A percentile compares a stretch with the other conserved stretches of the same genome.
Conservation (phyloP, 2,329 filamentous ascomycete species). For the Xylaria sp. region DNA sequence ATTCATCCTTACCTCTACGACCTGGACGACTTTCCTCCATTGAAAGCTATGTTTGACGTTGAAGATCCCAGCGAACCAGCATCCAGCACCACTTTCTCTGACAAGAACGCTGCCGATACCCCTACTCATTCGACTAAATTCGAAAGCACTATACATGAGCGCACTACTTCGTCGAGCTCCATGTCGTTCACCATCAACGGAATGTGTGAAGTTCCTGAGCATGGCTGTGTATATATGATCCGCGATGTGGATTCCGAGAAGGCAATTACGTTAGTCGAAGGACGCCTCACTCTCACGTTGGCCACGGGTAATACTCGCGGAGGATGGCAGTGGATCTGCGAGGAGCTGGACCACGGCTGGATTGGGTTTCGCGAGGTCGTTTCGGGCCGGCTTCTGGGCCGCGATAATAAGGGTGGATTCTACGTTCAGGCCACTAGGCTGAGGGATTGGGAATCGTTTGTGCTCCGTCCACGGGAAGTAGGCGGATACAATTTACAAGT, state of each 20-base stretch:
- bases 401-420: conserved; percentile 18
- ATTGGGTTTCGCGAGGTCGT: conserved; percentile 33
- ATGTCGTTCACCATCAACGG: neutral
- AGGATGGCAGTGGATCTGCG: conserved; percentile 39
- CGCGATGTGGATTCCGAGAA: conserved; percentile 16
- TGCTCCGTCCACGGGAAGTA: conserved; percentile 25
- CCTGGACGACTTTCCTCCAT: neutral
- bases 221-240: conserved; percentile 33
- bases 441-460: conserved; percentile 19
- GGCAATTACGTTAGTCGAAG: conserved; percentile 17
- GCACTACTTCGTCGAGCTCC: neutral
- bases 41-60: neutral
- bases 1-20: neutral
- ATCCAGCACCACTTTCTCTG: neutral
- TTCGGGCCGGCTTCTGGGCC: conserved; percentile 31
- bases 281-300: neutral
- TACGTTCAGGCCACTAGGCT: neutral
- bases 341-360: conserved; percentile 26
- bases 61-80: neutral
- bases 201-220: conserved; percentile 30
- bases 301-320: conserved; percentile 15
- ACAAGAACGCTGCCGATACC: neutral
- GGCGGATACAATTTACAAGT: conserved; percentile 33
- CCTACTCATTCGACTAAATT: neutral
- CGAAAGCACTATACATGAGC: neutral